Evolutionary conservation across 2,329 filamentous ascomycete genomes (phyloP), one percentile per base, ranked within the genome.

Genomic region (Volutella citrinella): DNA sequence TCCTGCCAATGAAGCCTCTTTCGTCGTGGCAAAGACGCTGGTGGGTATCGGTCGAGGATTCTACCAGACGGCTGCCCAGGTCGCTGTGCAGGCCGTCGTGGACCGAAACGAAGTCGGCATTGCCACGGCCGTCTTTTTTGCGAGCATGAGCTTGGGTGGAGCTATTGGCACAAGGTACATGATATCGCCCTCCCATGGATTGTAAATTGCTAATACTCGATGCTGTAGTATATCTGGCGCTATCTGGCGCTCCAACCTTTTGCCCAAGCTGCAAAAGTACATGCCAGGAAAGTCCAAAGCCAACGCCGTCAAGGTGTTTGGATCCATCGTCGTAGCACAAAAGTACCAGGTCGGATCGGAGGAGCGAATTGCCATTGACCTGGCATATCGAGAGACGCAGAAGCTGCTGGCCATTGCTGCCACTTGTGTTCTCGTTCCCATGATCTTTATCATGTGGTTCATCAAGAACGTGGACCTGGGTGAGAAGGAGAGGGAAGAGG

Each of bases 51-150:
- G 58, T 7, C 44, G 59, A 14, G 53, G 47, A 7, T 52, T 59
- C n/a, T n/a, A n/a, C n/a, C n/a, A n/a, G n/a, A n/a, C n/a, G n/a
- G n/a, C n/a, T n/a, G n/a, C n/a, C n/a, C n/a, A n/a, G n/a, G n/a
- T n/a, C n/a, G n/a, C 25, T 51, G 43, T 61, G 1, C 59, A 63
- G 13, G 58, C 55, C 2, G 49, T 53, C 4, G 53, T 63, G 1
- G 29, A 50, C 7, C 35, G 48, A 4, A 47, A 60, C 14, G 54
- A 63, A 3, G 55, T 63, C 11, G 56, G 56, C 1, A 55, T 61
- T 10, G 60, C 53, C 3, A 62, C 57, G 1, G 52, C 44, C 3
- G 47, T 63, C 1, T 63, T 60, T 36, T 57, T 54, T 16, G 55
- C 58, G 0, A 47, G 52, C 0, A 56, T 56, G 38, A 57, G 56